Evolutionary conservation across 257 asterid genomes (phyloP).

Genomic region (Nicotiana undulata): DNA sequence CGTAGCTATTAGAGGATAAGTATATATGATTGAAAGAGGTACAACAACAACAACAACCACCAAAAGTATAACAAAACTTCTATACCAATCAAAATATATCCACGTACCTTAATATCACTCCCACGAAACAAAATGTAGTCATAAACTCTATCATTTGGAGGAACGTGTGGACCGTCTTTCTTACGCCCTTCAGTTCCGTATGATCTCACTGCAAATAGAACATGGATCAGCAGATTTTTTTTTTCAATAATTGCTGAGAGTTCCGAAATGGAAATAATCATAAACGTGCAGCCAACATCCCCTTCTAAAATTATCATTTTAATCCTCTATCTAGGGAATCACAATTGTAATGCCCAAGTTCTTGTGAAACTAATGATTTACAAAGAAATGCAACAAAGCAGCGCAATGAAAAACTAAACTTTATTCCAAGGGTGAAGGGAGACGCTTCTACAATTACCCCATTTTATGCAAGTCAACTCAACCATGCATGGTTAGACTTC

Average conservation of each 20-base stretch:
- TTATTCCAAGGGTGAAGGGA: background rate
- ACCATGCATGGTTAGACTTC: background rate
- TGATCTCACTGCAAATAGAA: conserved; percentile 55
- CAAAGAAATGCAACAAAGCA: background rate
- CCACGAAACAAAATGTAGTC: conserved; percentile 78
- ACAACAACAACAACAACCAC: too few species aligned
- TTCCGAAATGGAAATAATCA: background rate
- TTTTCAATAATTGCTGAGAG: background rate
- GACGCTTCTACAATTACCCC: background rate
- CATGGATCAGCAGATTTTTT: background rate
- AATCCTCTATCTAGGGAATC: background rate
- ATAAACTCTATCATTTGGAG: conserved; percentile 59
- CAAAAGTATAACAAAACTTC: background rate
- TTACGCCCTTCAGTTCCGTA: conserved; percentile 81
- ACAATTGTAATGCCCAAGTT: background rate
- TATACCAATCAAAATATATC: background rate
- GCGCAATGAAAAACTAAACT: background rate
- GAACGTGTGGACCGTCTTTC: conserved; percentile 62
- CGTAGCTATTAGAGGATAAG: background rate
- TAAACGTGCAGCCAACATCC: background rate
- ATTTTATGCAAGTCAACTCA: background rate
- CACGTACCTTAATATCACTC: conserved; percentile 64
- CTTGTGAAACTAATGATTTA: background rate
- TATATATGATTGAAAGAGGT: background rate
- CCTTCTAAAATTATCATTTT: background rate